Conservation (phyloP, 2,329 filamentous ascomycete genomes). For the Ceratocystis albifundus region DNA sequence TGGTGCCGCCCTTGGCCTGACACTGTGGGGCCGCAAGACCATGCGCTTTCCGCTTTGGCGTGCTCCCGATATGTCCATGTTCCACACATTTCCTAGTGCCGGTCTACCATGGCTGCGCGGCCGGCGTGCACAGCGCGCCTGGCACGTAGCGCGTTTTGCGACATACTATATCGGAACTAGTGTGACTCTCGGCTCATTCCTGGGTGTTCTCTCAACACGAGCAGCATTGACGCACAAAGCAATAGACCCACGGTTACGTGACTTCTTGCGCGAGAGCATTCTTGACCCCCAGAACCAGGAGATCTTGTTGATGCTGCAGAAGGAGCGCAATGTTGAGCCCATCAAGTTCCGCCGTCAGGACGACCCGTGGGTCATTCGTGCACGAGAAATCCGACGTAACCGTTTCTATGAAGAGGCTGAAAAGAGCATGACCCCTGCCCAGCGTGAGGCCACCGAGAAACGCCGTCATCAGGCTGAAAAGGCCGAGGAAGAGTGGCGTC, state of each 20-base stretch:
- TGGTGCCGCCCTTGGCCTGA: conserved; percentile 26
- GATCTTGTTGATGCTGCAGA: conserved; percentile 23
- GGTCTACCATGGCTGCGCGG: conserved; percentile 27
- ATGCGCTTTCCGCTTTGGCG: conserved; percentile 35
- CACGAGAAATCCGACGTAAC: conserved; percentile 22
- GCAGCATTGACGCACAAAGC: conserved; percentile 26
- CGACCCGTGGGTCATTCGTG: conserved; percentile 21
- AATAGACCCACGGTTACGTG: conserved; percentile 29
- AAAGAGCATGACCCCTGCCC: conserved; percentile 18
- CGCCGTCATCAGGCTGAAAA: conserved; percentile 14
- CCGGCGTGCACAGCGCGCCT: conserved; percentile 26
- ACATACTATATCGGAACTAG: conserved; percentile 29
- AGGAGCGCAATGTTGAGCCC: conserved; percentile 19
- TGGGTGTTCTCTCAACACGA: conserved; percentile 28
- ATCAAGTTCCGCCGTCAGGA: conserved; percentile 23
- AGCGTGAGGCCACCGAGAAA: conserved; percentile 19
- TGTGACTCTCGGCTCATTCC: conserved; percentile 28
- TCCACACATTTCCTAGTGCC: conserved; percentile 28
- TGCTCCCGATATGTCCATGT: conserved; percentile 27
- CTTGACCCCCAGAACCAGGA: conserved; percentile 23
- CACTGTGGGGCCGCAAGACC: conserved; percentile 28
- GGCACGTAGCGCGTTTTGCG: conserved; percentile 32
- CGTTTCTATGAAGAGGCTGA: conserved; percentile 21
- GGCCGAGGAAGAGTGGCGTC: conserved; percentile 20
- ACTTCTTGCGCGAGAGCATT: conserved; percentile 25